phyloP scores from a whole-genome alignment of 345 rosid species.

The Populus davidiana region DNA sequence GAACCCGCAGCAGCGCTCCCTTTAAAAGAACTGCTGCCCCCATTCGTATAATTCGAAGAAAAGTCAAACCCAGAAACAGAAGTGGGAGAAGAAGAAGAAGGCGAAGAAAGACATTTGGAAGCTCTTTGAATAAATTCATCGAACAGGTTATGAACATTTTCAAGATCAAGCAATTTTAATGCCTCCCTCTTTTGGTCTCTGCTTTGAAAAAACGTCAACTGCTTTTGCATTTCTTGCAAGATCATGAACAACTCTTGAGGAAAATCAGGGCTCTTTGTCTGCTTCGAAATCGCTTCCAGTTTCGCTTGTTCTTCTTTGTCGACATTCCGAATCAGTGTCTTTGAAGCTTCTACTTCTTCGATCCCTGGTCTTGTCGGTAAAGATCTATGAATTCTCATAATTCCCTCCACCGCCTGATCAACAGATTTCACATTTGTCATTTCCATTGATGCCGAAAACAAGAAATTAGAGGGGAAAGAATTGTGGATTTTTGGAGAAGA shows the following conservation, averaged over 20 bases:
- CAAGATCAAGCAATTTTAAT: constrained; percentile 66
- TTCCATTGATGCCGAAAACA: constrained; percentile 34
- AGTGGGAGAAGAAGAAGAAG: constrained; percentile 21
- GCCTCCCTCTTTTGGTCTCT: constrained; percentile 79
- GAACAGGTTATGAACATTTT: constrained; percentile 56
- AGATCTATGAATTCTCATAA: constrained; percentile 82
- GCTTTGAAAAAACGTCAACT: constrained; percentile 49
- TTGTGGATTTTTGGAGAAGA: neutral
- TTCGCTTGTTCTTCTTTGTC: constrained; percentile 74
- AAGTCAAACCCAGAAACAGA: neutral
- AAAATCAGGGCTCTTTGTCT: constrained; percentile 43
- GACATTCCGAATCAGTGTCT: constrained; percentile 51
- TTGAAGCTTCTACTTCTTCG: constrained; percentile 81
- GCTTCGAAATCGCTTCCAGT: constrained; percentile 57
- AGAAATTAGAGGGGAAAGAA: neutral
- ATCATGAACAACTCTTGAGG: constrained; percentile 69
- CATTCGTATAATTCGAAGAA: constrained; percentile 23
- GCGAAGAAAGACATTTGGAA: constrained; percentile 52
- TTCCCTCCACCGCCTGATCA: constrained; percentile 66
- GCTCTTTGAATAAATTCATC: constrained; percentile 87
- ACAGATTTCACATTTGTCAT: constrained; percentile 35
- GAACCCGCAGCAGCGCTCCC: neutral
- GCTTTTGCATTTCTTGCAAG: constrained; percentile 71
- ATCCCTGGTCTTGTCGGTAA: constrained; percentile 68
- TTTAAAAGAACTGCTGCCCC: neutral